Evolutionary conservation across 1,139 yeast species (phyloP).

Genomic region (Kazachstania sp.): DNA sequence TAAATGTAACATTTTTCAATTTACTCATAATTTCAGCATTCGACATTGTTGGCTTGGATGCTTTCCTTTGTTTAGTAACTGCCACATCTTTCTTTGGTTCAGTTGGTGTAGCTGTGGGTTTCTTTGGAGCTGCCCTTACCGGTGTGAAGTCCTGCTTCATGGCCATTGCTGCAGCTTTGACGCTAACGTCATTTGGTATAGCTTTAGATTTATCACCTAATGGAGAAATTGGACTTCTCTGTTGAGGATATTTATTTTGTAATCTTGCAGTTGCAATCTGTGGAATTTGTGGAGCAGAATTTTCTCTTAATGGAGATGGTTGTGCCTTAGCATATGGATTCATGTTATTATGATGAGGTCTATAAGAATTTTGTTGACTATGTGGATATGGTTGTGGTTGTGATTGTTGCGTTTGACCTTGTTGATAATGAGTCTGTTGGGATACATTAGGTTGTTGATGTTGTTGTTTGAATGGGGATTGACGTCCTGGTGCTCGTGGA

Average conservation of each 20-base stretch:
- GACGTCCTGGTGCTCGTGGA: conserved; percentile 2
- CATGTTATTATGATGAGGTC: conserved; percentile 22
- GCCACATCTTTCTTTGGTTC: conserved; percentile 27
- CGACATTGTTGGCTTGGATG: conserved; percentile 63
- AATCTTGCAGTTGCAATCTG: conserved; percentile 1
- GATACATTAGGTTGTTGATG: conserved; percentile 7
- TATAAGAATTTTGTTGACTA: conserved; percentile 11
- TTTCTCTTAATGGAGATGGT: conserved; percentile 18
- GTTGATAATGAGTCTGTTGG: conserved; percentile 2
- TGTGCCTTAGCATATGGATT: conserved; percentile 24
- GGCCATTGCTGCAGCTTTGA: conserved; percentile 23
- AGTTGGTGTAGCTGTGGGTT: conserved; percentile 12
- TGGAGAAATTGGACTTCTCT: conserved; percentile 1
- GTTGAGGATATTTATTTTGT: neutral
- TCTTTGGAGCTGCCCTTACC: conserved; percentile 30
- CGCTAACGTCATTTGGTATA: conserved; percentile 12
- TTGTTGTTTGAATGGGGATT: conserved; percentile 6
- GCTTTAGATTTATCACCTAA: neutral
- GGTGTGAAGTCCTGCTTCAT: conserved; percentile 17
- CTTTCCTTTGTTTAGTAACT: conserved; percentile 41
- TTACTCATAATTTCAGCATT: conserved; percentile 83
- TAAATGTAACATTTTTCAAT: conserved; percentile 73
- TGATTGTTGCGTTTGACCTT: conserved; percentile 4
- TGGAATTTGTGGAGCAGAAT: conserved; percentile 10
- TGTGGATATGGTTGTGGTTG: conserved; percentile 7